These are phyloP conservation scores for Straminergon stramineum DNA, from an alignment of 225 moss, liverwort and hornwort genomes.

Conservation along the genomic window DNA sequence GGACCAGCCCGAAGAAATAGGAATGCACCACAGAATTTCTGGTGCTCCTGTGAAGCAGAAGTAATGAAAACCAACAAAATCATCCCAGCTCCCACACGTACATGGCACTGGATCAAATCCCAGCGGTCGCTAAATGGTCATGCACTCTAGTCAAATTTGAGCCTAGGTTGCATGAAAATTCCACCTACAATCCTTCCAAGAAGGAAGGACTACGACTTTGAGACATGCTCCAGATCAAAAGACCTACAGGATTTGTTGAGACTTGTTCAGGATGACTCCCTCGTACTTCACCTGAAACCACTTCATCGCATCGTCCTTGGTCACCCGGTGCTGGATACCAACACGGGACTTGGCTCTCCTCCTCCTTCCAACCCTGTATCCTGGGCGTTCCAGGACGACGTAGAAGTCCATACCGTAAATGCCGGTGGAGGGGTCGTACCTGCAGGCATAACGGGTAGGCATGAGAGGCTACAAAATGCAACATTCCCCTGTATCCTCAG, in stretches of 20 bases:
- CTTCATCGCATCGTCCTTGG: slow-evolving; percentile 14
- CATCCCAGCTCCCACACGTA: neutral
- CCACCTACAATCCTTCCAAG: neutral
- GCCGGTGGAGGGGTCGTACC: slow-evolving; percentile 13
- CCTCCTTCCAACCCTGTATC: slow-evolving; percentile 9
- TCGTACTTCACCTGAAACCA: slow-evolving; percentile 17
- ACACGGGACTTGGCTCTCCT: slow-evolving; percentile 10
- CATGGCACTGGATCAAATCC: neutral
- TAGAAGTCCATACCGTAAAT: slow-evolving; percentile 13
- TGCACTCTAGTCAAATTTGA: neutral
- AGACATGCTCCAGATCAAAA: neutral
- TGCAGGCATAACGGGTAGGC: neutral
- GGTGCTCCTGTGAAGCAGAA: neutral
- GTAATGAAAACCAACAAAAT: too few relatives aligned
- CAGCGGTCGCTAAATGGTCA: neutral
- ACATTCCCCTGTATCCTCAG: neutral
- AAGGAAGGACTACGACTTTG: neutral
- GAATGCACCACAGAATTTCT: neutral
- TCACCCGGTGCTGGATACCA: slow-evolving; percentile 9
- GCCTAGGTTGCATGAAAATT: neutral
- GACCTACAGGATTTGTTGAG: neutral
- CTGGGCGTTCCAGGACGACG: slow-evolving; percentile 7
- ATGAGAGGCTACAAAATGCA: neutral
- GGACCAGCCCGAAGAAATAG: neutral
- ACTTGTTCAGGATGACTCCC: slow-evolving; percentile 17